Percentiles rank a stretch among this genome's conserved stretches.
phyloP scores from a whole-genome alignment of 495 filamentous ascomycete species.

The Aspergillus olivimuriae region DNA sequence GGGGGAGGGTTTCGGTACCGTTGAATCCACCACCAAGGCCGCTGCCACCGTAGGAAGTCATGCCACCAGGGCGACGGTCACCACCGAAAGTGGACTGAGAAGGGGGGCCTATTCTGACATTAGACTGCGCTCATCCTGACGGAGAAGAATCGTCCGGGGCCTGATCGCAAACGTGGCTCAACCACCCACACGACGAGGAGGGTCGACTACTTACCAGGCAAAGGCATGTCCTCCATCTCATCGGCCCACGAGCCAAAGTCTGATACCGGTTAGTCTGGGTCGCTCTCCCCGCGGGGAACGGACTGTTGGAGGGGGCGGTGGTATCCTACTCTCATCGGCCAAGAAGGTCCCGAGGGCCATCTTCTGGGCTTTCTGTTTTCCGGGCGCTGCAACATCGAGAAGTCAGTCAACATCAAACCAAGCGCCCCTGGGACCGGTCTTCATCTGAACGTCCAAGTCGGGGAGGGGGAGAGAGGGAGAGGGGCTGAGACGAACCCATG shows the following conservation, averaged over 20 bases:
- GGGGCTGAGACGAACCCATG: conserved; percentile 66
- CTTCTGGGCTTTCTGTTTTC: conserved; percentile 84
- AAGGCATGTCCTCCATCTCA: conserved; percentile 85
- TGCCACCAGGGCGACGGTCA: conserved; percentile 39
- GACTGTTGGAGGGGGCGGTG: too few relatives aligned
- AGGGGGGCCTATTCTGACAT: conserved; percentile 24
- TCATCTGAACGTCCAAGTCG: too few relatives aligned
- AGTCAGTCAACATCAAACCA: conserved; percentile 18
- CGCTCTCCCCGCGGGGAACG: conserved; percentile 12
- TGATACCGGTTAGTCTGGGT: conserved; percentile 41
- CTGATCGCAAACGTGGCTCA: too few relatives aligned
- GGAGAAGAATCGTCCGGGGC: too few relatives aligned
- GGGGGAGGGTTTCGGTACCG: conserved; percentile 14
- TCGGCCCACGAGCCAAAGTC: conserved; percentile 95
- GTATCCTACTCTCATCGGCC: conserved; percentile 68
- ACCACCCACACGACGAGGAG: background rate
- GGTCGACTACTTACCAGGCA: conserved; percentile 53
- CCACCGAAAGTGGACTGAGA: conserved; percentile 33
- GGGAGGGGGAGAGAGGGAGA: conserved; percentile 8
- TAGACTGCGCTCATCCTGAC: background rate
- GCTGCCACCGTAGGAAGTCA: conserved; percentile 29
- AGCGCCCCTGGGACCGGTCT: conserved; percentile 4
- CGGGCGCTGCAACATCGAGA: conserved; percentile 62
- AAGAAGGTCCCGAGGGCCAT: conserved; percentile 92
- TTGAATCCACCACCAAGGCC: conserved; percentile 27